These are phyloP conservation scores for Kappamyces sp. DNA, from an alignment of 192 early-diverging fungal species.

Conservation along the genomic window DNA sequence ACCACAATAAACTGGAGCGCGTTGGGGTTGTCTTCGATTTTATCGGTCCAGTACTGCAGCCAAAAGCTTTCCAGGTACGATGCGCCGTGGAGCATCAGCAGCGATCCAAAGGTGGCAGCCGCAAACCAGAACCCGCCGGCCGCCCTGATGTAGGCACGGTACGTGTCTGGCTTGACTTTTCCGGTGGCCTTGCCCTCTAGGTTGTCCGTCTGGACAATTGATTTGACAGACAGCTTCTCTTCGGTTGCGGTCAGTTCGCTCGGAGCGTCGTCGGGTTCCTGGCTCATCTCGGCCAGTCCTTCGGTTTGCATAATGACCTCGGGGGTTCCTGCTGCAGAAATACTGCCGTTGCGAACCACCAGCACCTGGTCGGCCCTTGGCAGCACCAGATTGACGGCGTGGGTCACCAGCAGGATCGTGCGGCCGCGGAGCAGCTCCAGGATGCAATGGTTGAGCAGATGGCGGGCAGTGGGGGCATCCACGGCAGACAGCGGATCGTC, in stretches of 20 bases:
- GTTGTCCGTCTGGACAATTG: too few species aligned
- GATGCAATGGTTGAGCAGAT: conserved; percentile 67
- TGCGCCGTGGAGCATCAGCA: not conserved
- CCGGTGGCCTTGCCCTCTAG: conserved; percentile 12
- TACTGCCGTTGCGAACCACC: conserved; percentile 17
- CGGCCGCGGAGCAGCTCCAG: conserved; percentile 59
- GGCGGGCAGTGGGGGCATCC: conserved; percentile 84
- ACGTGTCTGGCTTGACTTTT: conserved; percentile 8
- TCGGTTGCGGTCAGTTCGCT: not conserved
- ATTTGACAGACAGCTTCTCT: too few species aligned
- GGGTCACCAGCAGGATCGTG: conserved; percentile 78
- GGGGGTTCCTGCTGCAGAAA: conserved; percentile 1
- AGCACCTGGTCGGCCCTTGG: conserved; percentile 26
- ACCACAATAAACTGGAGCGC: conserved; percentile 24
- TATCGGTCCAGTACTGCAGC: conserved; percentile 14
- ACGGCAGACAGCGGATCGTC: conserved; percentile 91
- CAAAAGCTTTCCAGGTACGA: conserved; percentile 4
- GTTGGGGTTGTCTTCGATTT: not conserved
- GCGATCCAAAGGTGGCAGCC: not conserved
- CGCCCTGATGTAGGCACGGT: conserved; percentile 4
- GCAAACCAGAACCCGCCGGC: conserved; percentile 9
- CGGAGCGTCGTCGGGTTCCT: not conserved
- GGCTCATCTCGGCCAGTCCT: not conserved
- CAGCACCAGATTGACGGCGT: conserved; percentile 36
- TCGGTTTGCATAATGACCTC: conserved; percentile 3